Evolutionary conservation across 2,329 filamentous ascomycete genomes (phyloP).

Genomic region (Orbilia ellipsospora): DNA sequence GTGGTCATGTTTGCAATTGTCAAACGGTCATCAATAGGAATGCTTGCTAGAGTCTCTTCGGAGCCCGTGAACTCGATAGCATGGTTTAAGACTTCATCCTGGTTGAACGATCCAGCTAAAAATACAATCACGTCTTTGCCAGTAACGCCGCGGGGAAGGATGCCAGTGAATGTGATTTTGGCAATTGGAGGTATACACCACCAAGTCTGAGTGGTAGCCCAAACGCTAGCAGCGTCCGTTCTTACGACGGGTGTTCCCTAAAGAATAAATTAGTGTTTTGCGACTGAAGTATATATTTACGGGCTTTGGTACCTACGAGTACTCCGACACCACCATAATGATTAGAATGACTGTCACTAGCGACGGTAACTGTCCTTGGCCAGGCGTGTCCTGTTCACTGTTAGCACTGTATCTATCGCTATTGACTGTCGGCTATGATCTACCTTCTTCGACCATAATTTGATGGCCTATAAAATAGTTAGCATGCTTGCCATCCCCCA

Average conservation of each 20-base stretch:
- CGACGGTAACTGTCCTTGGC: conserved; percentile 86
- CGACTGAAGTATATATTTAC: no score
- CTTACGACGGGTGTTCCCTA: conserved; percentile 79
- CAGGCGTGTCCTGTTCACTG: conserved; percentile 70
- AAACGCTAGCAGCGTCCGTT: conserved; percentile 87
- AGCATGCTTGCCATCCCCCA: no score
- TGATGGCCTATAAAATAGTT: conserved; percentile 92
- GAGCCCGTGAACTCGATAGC: conserved; percentile 87
- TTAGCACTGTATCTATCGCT: no score
- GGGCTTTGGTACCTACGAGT: conserved; percentile 64
- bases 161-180: conserved; percentile 79
- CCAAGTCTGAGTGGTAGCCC: conserved; percentile 85
- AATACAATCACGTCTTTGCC: conserved; percentile 96
- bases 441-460: conserved; percentile 85
- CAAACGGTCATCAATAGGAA: conserved; percentile 78
- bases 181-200: conserved; percentile 88
- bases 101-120: conserved; percentile 85
- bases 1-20: conserved; percentile 84
- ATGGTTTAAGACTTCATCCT: conserved; percentile 90
- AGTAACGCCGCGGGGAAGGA: conserved; percentile 80
- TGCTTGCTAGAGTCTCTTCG: conserved; percentile 77
- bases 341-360: conserved; percentile 80
- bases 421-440: no score
- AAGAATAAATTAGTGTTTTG: no score
- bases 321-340: conserved; percentile 84